Percentiles rank a stretch among this genome's conserved stretches.
Conservation (phyloP, 176 grass and related monocot genomes). For the Areca catechu region DNA sequence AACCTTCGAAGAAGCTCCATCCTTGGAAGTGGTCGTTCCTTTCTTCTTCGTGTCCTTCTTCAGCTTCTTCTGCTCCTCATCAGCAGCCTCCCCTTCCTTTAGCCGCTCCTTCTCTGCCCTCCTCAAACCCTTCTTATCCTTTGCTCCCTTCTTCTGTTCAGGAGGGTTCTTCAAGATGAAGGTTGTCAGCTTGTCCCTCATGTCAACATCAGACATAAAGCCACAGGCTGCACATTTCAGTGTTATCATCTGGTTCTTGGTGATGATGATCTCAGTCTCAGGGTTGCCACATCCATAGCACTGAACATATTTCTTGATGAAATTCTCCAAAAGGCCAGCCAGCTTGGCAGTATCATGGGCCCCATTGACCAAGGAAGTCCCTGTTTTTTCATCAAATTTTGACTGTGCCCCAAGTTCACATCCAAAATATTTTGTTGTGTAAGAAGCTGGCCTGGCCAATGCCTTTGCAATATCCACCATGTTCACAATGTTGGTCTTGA, state of each 20-base stretch:
- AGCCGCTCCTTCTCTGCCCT: slow-evolving; percentile 79
- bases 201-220: slow-evolving; percentile 73
- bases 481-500: slow-evolving; percentile 29
- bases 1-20: slow-evolving; percentile 13
- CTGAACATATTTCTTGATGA: slow-evolving; percentile 89
- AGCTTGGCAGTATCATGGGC: slow-evolving; percentile 79
- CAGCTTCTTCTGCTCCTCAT: slow-evolving; percentile 78
- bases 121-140: slow-evolving; percentile 78
- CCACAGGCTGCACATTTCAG: slow-evolving; percentile 90
- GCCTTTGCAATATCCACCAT: slow-evolving; percentile 29
- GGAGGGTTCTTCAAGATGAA: slow-evolving; percentile 71
- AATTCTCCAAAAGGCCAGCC: slow-evolving; percentile 72
- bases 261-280: slow-evolving; percentile 73
- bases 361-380: slow-evolving; percentile 49
- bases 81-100: slow-evolving; percentile 79
- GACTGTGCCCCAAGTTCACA: slow-evolving; percentile 25
- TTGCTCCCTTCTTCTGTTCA: slow-evolving; percentile 62
- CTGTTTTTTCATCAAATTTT: slow-evolving; percentile 23
- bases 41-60: slow-evolving; percentile 79
- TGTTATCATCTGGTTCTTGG: slow-evolving; percentile 50
- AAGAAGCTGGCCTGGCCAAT: slow-evolving; percentile 23
- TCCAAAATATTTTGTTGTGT: slow-evolving; percentile 27
- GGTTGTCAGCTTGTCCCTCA: slow-evolving; percentile 58
- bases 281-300: slow-evolving; percentile 79
- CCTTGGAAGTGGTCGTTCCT: slow-evolving; percentile 9